Percentiles rank a stretch among this genome's conserved stretches.
phyloP scores from a whole-genome alignment of 139 green algal species.

The Coelastrella sp. region DNA sequence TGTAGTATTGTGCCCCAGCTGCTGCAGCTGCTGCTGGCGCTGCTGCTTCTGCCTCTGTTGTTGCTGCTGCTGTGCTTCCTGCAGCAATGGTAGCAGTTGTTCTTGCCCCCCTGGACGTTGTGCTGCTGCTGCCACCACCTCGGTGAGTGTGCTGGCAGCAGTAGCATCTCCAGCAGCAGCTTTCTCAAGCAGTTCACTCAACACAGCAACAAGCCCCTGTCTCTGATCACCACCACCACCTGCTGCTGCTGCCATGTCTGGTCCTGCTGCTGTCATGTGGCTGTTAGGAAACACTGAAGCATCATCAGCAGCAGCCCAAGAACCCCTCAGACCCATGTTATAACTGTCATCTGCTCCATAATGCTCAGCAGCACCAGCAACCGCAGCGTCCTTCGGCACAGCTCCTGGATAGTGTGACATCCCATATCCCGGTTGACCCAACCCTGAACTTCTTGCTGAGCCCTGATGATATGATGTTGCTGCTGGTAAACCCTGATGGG shows the following conservation, averaged over 20 bases:
- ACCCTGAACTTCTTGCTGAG: too few relatives aligned
- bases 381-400: neutral
- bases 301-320: too few relatives aligned
- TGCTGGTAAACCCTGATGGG: too few relatives aligned
- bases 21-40: neutral
- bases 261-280: slow-evolving; percentile 1
- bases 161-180: neutral
- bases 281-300: too few relatives aligned
- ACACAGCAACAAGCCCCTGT: neutral
- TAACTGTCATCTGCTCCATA: neutral
- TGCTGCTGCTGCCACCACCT: neutral
- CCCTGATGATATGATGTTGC: neutral
- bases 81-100: neutral
- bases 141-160: neutral
- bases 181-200: slow-evolving; percentile 2
- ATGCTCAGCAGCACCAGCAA: too few relatives aligned
- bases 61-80: slow-evolving; percentile 16
- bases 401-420: neutral
- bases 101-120: neutral
- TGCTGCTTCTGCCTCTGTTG: neutral
- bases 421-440: too few relatives aligned
- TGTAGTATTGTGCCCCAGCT: too few relatives aligned
- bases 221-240: neutral
- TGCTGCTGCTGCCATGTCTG: neutral
- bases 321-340: neutral